Conservation (phyloP, 1,139 yeast species). For the Debaryomyces psychrophilus region DNA sequence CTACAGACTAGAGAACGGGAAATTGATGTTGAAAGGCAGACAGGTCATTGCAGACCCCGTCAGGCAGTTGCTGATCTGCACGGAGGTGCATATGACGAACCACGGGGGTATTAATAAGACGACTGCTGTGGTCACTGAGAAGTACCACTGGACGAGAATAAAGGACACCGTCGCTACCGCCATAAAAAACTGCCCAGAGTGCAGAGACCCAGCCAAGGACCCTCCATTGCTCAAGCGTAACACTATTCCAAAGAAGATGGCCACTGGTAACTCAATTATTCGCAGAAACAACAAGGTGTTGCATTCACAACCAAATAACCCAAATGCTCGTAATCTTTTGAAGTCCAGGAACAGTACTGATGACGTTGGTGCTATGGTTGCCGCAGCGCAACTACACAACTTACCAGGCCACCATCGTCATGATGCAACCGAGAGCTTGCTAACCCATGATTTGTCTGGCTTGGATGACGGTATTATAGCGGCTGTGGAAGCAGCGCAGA, state of each 20-base stretch:
- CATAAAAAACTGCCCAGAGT: constrained; percentile 73
- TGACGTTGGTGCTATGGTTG: constrained; percentile 41
- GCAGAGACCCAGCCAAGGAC: constrained; percentile 53
- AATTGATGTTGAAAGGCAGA: constrained; percentile 72
- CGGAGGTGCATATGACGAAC: constrained; percentile 64
- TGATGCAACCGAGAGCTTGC: constrained; percentile 29
- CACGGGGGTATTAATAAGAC: constrained; percentile 94
- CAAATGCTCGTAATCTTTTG: constrained; percentile 27
- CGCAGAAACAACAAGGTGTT: constrained; percentile 20
- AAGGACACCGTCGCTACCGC: constrained; percentile 86
- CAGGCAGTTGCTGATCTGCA: constrained; percentile 73
- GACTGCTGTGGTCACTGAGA: constrained; percentile 74
- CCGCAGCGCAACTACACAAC: constrained; percentile 38
- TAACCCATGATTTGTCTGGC: constrained; percentile 44
- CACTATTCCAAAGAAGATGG: constrained; percentile 25
- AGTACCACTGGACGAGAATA: constrained; percentile 89
- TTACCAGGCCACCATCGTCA: constrained; percentile 32
- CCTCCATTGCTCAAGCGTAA: constrained; percentile 33
- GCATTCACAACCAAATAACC: constrained; percentile 25
- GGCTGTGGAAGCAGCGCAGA: constrained; percentile 67
- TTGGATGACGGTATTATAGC: constrained; percentile 62
- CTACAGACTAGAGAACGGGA: constrained; percentile 71
- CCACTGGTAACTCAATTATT: constrained; percentile 13
- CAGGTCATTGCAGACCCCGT: constrained; percentile 81
- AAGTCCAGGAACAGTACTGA: constrained; percentile 27